phyloP scores from a whole-genome alignment of 2,329 filamentous ascomycete species.

The Fusarium sp. region DNA sequence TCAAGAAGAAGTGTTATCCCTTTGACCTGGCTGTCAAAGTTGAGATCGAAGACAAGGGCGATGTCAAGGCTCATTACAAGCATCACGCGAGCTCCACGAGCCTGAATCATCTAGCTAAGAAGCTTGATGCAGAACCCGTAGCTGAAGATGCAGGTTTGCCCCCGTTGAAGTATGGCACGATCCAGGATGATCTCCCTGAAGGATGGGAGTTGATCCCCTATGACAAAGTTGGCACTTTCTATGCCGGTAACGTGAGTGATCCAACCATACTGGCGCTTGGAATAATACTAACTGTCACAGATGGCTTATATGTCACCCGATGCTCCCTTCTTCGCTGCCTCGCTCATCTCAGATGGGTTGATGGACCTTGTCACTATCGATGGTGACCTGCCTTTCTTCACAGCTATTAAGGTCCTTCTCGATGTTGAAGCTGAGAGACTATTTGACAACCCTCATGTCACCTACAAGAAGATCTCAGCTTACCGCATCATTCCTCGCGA shows the following conservation, averaged over 20 bases:
- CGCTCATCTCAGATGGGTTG: slow-evolving; percentile 84
- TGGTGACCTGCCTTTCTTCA: slow-evolving; percentile 76
- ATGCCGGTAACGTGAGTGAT: slow-evolving; percentile 83
- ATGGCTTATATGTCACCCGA: slow-evolving; percentile 93
- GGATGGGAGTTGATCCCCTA: slow-evolving; percentile 81
- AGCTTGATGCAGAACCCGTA: slow-evolving; percentile 42
- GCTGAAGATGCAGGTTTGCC: slow-evolving; percentile 70
- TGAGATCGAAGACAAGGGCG: slow-evolving; percentile 79
- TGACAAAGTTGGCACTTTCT: slow-evolving; percentile 90
- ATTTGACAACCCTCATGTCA: slow-evolving; percentile 82
- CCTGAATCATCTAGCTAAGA: slow-evolving; percentile 41
- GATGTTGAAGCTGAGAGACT: slow-evolving; percentile 79
- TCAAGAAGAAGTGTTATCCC: slow-evolving; percentile 83
- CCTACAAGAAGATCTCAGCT: slow-evolving; percentile 86
- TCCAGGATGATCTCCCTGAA: slow-evolving; percentile 79
- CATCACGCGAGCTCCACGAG: slow-evolving; percentile 55
- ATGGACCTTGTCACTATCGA: slow-evolving; percentile 87
- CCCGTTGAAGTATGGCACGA: slow-evolving; percentile 79
- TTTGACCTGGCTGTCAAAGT: slow-evolving; percentile 89
- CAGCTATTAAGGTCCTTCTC: slow-evolving; percentile 76
- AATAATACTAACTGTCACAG: slow-evolving; percentile 52
- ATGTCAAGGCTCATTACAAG: slow-evolving; percentile 79
- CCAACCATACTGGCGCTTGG: too few species aligned
- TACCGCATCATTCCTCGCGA: slow-evolving; percentile 85
- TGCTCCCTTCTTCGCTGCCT: slow-evolving; percentile 86